Percentiles rank a stretch among this genome's conserved stretches.
Conservation (phyloP, 176 grass and related monocot genomes). For the Triticum dicoccoides region DNA sequence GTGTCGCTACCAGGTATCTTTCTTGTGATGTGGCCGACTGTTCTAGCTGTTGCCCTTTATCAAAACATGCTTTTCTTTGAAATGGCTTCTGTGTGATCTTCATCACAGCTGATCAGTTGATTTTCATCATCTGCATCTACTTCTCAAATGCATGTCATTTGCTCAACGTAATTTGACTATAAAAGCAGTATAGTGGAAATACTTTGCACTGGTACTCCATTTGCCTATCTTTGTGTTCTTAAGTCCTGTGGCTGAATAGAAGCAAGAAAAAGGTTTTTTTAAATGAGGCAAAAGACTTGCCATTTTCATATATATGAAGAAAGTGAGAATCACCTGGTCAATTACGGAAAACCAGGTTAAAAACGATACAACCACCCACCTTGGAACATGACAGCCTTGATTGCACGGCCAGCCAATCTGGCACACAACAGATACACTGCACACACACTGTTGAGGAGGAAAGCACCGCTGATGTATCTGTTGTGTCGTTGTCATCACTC, state of each 20-base stretch:
- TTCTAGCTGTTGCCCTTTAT: not conserved
- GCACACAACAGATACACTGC: too few relatives aligned
- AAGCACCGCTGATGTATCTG: not conserved
- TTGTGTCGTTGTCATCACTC: not conserved
- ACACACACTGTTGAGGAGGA: not conserved
- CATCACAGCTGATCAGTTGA: not conserved
- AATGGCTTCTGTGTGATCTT: not conserved
- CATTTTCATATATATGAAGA: not conserved
- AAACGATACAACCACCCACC: too few relatives aligned
- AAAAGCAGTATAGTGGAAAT: not conserved
- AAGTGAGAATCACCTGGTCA: not conserved
- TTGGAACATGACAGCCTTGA: too few relatives aligned
- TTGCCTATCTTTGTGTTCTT: slow-evolving; percentile 4
- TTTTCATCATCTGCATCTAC: not conserved
- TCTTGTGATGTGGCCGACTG: not conserved
- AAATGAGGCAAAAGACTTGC: not conserved
- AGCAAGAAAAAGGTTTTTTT: not conserved
- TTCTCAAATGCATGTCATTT: slow-evolving; percentile 3
- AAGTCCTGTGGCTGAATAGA: not conserved
- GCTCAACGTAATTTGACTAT: slow-evolving; percentile 7
- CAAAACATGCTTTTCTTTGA: not conserved
- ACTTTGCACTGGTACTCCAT: not conserved
- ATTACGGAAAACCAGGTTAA: too few relatives aligned
- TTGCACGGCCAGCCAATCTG: too few relatives aligned
- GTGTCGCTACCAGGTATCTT: slow-evolving; percentile 77